A percentile compares a stretch with the other conserved stretches of the same genome.
Conservation (phyloP, 495 filamentous ascomycete species). For the Bathelium albidoporum region DNA sequence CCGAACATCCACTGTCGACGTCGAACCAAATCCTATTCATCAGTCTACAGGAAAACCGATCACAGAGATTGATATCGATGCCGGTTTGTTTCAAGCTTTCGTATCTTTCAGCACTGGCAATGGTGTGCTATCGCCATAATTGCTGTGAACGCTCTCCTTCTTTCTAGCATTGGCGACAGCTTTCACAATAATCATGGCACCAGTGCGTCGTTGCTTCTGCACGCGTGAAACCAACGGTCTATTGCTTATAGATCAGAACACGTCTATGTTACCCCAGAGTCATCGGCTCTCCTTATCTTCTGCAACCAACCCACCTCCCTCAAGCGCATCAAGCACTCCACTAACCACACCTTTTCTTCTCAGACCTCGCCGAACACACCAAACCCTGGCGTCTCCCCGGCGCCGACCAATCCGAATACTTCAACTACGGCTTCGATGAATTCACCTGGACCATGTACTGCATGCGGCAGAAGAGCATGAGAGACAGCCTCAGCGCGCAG, state of each 20-base stretch:
- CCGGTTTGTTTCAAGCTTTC: conserved; percentile 15
- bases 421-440: conserved; percentile 99
- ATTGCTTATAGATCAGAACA: no score
- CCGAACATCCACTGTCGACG: conserved; percentile 70
- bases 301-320: conserved; percentile 8
- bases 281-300: no score
- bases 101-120: no score
- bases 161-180: background rate
- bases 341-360: background rate
- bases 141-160: background rate
- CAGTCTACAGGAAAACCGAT: conserved; percentile 37
- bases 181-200: no score
- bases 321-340: background rate
- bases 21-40: conserved; percentile 61
- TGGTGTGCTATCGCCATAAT: no score
- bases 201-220: no score
- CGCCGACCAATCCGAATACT: conserved; percentile 92
- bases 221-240: no score
- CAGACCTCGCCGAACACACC: conserved; percentile 69
- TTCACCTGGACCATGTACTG: conserved; percentile 97
- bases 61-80: conserved; percentile 55
- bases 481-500: conserved; percentile 60
- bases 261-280: no score
- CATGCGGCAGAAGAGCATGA: conserved; percentile 69
- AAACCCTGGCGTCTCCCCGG: conserved; percentile 96